Conservation (phyloP, 352 stramenopile genomes). For the Globisporangium okanoganense region DNA sequence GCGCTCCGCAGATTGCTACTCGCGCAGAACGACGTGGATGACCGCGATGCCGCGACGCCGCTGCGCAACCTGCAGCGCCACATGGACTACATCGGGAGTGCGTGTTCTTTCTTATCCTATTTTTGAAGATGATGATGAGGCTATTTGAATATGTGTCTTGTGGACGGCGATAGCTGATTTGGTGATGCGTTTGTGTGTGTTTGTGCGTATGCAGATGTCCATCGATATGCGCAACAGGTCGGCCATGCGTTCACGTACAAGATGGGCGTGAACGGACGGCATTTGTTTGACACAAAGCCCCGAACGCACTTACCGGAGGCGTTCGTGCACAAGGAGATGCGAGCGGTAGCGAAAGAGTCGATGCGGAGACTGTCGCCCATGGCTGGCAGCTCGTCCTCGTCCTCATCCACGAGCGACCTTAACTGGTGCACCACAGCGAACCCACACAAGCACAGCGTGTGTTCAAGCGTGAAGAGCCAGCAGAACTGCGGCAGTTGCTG, state of each 20-base stretch:
- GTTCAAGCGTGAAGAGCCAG: constrained; percentile 76
- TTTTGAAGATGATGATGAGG: not conserved
- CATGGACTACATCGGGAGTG: constrained; percentile 80
- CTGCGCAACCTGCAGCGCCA: constrained; percentile 61
- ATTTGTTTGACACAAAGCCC: constrained; percentile 38
- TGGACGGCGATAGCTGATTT: not conserved
- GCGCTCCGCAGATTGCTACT: constrained; percentile 52
- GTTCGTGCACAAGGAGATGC: constrained; percentile 59
- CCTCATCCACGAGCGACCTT: constrained; percentile 22
- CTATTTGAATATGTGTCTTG: not conserved
- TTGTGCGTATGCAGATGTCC: constrained; percentile 34
- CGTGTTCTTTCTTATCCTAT: not conserved
- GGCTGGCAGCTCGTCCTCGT: constrained; percentile 17
- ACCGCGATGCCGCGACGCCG: constrained; percentile 19
- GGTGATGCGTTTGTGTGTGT: not conserved
- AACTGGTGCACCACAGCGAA: constrained; percentile 77
- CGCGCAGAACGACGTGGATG: constrained; percentile 25
- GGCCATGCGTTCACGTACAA: constrained; percentile 61
- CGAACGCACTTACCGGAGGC: constrained; percentile 45
- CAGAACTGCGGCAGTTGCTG: constrained; percentile 81
- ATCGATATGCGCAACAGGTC: constrained; percentile 48
- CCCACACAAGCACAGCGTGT: constrained; percentile 58
- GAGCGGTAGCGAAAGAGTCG: constrained; percentile 14
- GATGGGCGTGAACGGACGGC: constrained; percentile 62
- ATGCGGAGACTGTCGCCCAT: constrained; percentile 24